phyloP scores from a whole-genome alignment of 768 basidiomycete species.

The Suillus brevipes region DNA sequence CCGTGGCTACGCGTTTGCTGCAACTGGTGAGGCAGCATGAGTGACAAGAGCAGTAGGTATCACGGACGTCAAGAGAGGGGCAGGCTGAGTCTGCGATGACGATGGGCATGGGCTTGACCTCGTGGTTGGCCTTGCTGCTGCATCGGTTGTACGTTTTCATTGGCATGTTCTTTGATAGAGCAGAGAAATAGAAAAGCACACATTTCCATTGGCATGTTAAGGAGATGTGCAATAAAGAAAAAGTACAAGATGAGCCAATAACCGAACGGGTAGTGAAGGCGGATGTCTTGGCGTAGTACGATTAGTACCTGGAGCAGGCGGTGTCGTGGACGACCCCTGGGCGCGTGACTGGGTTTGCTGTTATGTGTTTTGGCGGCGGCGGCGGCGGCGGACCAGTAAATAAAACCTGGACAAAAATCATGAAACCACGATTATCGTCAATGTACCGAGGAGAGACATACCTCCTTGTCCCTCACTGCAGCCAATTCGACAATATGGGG shows the following conservation, averaged over 20 bases:
- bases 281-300: background rate
- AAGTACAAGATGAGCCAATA: background rate
- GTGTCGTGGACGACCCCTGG: background rate
- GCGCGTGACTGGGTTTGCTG: background rate
- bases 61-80: background rate
- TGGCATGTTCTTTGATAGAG: no score
- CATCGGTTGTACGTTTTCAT: background rate
- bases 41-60: background rate
- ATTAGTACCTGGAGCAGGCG: background rate
- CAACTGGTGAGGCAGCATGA: background rate
- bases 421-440: background rate
- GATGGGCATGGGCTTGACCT: background rate
- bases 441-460: background rate
- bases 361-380: background rate
- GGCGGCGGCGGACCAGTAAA: background rate
- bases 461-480: background rate
- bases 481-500: background rate
- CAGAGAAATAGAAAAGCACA: no score
- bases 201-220: background rate
- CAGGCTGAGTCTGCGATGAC: background rate
- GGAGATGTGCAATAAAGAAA: background rate
- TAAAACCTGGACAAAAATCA: background rate
- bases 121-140: background rate
- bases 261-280: background rate
- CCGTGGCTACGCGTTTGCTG: background rate